Percentiles rank a stretch among this genome's conserved stretches.
Evolutionary conservation across 495 filamentous ascomycete genomes (phyloP).

Genomic region (Symbiotaphrina buchneri): DNA sequence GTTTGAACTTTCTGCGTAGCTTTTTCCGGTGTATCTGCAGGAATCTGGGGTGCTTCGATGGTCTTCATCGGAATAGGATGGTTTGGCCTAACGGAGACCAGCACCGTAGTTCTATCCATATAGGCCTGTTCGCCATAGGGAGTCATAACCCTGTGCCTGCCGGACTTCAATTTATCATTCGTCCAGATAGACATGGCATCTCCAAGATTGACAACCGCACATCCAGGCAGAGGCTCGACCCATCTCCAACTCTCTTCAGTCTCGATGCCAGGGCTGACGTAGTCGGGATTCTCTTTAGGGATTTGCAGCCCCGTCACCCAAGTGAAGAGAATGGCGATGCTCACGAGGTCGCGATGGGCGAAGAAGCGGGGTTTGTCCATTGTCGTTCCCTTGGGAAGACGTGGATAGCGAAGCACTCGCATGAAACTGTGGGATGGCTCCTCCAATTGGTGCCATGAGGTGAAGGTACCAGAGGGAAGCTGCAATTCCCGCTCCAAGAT

Average conservation of each 20-base stretch:
- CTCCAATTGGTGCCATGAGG: not conserved
- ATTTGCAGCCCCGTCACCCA: constrained; percentile 15
- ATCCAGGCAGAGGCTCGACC: constrained; percentile 12
- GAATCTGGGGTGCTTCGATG: no score
- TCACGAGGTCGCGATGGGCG: constrained; percentile 13
- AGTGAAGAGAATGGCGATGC: constrained; percentile 15
- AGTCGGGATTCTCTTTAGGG: not conserved
- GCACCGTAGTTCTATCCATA: constrained; percentile 1
- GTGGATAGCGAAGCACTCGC: constrained; percentile 2
- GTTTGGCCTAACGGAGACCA: not conserved
- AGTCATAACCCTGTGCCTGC: constrained; percentile 15
- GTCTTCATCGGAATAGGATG: not conserved
- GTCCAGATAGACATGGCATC: constrained; percentile 18
- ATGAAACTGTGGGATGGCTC: not conserved
- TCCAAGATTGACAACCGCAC: constrained; percentile 18
- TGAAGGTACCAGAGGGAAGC: constrained; percentile 3
- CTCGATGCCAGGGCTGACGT: not conserved
- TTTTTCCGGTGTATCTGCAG: no score
- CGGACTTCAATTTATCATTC: constrained; percentile 13
- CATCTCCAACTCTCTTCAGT: constrained; percentile 14
- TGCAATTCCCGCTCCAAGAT: constrained; percentile 3
- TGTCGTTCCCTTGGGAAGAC: not conserved
- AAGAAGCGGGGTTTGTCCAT: not conserved
- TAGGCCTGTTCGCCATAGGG: constrained; percentile 16
- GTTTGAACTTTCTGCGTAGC: no score